phyloP scores from a whole-genome alignment of 208 protist genomes.

The Sergeia podlipaevii region DNA sequence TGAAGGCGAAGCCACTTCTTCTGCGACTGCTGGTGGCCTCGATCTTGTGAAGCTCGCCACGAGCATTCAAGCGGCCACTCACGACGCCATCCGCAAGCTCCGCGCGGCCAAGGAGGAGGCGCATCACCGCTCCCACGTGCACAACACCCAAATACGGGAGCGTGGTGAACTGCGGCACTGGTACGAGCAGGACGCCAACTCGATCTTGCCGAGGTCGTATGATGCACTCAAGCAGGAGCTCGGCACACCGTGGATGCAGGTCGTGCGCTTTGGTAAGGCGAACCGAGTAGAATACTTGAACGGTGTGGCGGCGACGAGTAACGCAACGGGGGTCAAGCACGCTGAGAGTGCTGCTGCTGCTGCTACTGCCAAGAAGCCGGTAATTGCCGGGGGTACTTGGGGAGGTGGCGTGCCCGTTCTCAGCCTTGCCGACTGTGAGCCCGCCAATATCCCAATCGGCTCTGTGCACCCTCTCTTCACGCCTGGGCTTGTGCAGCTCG shows the following conservation, averaged over 20 bases:
- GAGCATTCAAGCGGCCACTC: constrained; percentile 66
- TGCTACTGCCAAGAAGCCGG: background rate
- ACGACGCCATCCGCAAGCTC: constrained; percentile 59
- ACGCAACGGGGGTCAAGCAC: background rate
- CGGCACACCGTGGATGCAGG: constrained; percentile 80
- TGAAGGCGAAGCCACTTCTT: background rate
- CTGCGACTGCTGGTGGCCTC: constrained; percentile 14
- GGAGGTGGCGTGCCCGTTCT: constrained; percentile 24
- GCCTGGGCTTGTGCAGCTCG: constrained; percentile 64
- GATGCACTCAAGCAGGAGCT: constrained; percentile 50
- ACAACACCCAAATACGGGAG: constrained; percentile 43
- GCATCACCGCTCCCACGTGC: constrained; percentile 46
- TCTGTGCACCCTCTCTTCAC: constrained; percentile 67
- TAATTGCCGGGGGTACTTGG: too few species aligned
- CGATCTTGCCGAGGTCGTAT: constrained; percentile 47
- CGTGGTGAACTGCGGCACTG: constrained; percentile 47
- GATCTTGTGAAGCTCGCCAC: constrained; percentile 49
- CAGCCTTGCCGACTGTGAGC: constrained; percentile 35
- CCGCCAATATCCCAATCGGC: constrained; percentile 56
- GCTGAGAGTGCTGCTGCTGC: background rate
- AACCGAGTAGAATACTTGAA: constrained; percentile 3
- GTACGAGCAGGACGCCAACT: constrained; percentile 78
- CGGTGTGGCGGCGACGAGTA: background rate
- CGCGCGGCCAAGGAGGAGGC: constrained; percentile 68
- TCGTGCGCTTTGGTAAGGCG: constrained; percentile 53